Conservation (phyloP, 1,284 basidiomycete genomes). For the Wallemia hederae region DNA sequence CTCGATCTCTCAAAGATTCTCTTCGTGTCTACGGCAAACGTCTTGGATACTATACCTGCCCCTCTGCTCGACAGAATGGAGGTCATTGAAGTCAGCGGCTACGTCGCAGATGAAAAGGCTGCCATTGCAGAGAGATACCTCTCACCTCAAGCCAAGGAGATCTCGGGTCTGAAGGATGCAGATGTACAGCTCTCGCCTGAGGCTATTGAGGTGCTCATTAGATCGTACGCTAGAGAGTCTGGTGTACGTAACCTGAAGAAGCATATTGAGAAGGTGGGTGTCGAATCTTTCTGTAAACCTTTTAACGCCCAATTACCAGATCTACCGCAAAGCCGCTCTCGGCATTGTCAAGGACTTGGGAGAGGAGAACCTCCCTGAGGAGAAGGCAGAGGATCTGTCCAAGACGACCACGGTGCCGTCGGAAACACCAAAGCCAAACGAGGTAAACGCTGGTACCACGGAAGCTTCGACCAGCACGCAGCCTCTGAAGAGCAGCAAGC, state of each 20-base stretch:
- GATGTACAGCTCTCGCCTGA: conserved; percentile 47
- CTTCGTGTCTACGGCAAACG: conserved; percentile 92
- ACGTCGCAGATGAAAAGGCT: conserved; percentile 86
- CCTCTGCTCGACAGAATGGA: conserved; percentile 35
- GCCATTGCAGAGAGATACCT: conserved; percentile 78
- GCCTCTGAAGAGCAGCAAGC: conserved; percentile 6
- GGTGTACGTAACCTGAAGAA: conserved; percentile 86
- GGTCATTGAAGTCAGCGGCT: conserved; percentile 82
- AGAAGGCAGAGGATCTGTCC: conserved; percentile 10
- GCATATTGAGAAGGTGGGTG: conserved; percentile 62
- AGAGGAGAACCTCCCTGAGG: conserved; percentile 59
- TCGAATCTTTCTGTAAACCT: neutral
- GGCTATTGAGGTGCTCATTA: conserved; percentile 68
- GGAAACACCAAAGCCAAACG: conserved; percentile 7
- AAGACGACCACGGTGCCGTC: conserved; percentile 5
- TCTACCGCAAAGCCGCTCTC: conserved; percentile 86
- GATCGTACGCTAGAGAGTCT: conserved; percentile 89
- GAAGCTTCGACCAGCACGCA: conserved; percentile 9
- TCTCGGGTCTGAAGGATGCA: conserved; percentile 53
- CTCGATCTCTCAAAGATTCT: conserved; percentile 85
- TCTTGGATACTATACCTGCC: conserved; percentile 81
- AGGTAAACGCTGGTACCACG: conserved; percentile 7
- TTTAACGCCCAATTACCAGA: conserved; percentile 23
- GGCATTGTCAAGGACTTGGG: conserved; percentile 76
- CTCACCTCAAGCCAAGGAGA: conserved; percentile 76